Percentiles rank a stretch among this genome's conserved stretches.
Evolutionary conservation across 2,329 filamentous ascomycete species (phyloP).

Genomic region (Parastagonospora nodorum): DNA sequence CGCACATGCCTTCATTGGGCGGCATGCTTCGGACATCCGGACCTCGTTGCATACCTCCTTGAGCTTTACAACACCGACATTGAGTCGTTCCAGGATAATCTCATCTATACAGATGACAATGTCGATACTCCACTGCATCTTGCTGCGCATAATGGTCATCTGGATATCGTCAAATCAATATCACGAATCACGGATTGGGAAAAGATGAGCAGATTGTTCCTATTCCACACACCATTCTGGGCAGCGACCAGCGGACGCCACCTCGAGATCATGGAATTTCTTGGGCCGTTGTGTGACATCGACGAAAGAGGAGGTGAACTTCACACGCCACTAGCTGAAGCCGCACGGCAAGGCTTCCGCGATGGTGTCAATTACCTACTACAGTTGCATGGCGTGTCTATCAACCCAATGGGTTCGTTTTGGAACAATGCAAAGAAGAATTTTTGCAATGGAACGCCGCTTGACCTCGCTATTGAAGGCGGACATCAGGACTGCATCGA

Average conservation of each 20-base stretch:
- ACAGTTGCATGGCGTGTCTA: too few relatives aligned
- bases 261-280: not conserved
- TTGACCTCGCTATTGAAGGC: too few relatives aligned
- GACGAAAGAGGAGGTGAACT: not conserved
- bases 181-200: not conserved
- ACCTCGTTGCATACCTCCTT: not conserved
- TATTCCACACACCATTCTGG: not conserved
- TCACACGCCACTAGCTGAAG: not conserved
- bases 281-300: not conserved
- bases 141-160: not conserved
- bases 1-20: slow-evolving; percentile 3
- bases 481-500: too few relatives aligned
- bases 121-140: not conserved
- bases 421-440: too few relatives aligned
- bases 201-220: too few relatives aligned
- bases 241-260: not conserved
- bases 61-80: not conserved
- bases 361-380: not conserved
- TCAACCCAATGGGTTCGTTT: too few relatives aligned
- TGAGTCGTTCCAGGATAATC: not conserved
- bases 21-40: not conserved
- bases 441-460: too few relatives aligned
- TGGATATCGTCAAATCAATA: not conserved
- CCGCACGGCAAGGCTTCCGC: not conserved
- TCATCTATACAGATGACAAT: too few relatives aligned